Conservation (phyloP, 805 yeast genomes). For the Candida ulmi region DNA sequence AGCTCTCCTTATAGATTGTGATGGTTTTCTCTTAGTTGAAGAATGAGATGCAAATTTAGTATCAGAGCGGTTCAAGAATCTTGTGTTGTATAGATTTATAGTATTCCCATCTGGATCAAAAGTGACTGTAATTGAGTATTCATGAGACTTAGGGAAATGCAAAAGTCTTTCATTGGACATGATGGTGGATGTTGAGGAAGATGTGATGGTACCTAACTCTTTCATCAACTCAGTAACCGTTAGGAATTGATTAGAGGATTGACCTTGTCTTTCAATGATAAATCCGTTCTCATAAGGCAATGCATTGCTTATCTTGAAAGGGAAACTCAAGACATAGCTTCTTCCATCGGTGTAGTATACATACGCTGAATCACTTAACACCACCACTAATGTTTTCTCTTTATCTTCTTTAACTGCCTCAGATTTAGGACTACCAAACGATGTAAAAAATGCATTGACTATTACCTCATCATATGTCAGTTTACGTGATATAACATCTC, state of each 20-base stretch:
- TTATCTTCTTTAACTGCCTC: slow-evolving; percentile 4
- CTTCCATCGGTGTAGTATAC: slow-evolving; percentile 59
- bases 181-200: slow-evolving; percentile 64
- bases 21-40: slow-evolving; percentile 15
- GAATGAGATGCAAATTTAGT: background rate
- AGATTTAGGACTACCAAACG: slow-evolving; percentile 29
- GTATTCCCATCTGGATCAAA: slow-evolving; percentile 39
- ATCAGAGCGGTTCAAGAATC: slow-evolving; percentile 30
- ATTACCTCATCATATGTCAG: slow-evolving; percentile 46
- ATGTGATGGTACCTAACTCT: slow-evolving; percentile 65
- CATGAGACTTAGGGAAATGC: slow-evolving; percentile 41
- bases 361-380: slow-evolving; percentile 54
- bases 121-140: slow-evolving; percentile 49
- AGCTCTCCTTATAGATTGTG: slow-evolving; percentile 16
- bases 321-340: slow-evolving; percentile 56
- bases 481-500: slow-evolving; percentile 42
- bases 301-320: slow-evolving; percentile 58
- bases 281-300: slow-evolving; percentile 66
- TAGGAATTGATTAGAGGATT: slow-evolving; percentile 33
- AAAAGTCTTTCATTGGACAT: slow-evolving; percentile 52
- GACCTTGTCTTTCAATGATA: slow-evolving; percentile 46
- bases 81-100: slow-evolving; percentile 50
- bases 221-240: slow-evolving; percentile 70
- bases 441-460: slow-evolving; percentile 55
- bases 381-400: slow-evolving; percentile 48